phyloP scores from a whole-genome alignment of 176 grass and related monocot genomes.

The Musa beccarii region DNA sequence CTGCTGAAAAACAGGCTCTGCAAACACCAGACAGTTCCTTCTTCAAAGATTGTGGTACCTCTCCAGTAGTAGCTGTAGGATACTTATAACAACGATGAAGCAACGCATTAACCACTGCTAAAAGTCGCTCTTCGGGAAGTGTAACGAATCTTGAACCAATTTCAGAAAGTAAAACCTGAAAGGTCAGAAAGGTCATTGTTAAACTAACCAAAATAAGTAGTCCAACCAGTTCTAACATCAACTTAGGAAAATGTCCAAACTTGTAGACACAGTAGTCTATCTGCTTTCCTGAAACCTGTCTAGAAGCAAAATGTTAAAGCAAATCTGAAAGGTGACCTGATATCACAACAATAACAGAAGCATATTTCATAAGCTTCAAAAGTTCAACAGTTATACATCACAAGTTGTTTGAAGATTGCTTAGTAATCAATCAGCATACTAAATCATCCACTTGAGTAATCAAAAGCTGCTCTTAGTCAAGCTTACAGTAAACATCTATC shows the following conservation, averaged over 20 bases:
- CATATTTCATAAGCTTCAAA: not conserved
- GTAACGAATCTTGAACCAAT: constrained; percentile 99
- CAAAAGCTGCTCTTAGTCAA: too few species aligned
- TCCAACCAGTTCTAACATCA: not conserved
- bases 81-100: constrained; percentile 99
- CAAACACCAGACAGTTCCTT: constrained; percentile 98
- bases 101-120: constrained; percentile 93
- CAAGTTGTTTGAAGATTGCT: not conserved
- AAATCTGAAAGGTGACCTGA: not conserved
- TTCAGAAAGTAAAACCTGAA: constrained; percentile 90
- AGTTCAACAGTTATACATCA: not conserved
- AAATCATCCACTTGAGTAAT: too few species aligned
- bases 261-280: too few species aligned
- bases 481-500: too few species aligned
- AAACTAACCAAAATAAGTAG: not conserved
- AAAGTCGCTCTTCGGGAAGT: constrained; percentile 88
- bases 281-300: too few species aligned
- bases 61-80: constrained; percentile 93
- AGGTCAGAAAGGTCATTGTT: constrained; percentile 21
- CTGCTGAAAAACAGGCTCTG: constrained; percentile 92
- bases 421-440: too few species aligned
- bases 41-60: constrained; percentile 89
- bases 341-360: not conserved
- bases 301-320: not conserved
- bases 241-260: too few species aligned